Conservation (phyloP, 495 filamentous ascomycete genomes). For the Aspergillus incahuasiensis region DNA sequence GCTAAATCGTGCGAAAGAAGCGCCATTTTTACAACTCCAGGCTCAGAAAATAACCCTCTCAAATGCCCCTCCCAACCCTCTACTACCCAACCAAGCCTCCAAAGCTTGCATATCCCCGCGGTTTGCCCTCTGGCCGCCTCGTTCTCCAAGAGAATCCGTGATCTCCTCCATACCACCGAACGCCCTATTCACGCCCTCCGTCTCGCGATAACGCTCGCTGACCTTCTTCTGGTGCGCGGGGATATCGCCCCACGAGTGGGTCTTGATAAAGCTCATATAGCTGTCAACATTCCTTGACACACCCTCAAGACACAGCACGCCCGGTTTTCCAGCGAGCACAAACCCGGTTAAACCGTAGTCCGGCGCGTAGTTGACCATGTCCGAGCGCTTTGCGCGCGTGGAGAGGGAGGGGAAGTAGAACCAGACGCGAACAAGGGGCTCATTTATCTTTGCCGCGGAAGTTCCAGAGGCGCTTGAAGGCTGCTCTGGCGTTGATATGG, state of each 20-base stretch:
- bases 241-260: slow-evolving; percentile 42
- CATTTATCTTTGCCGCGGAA: neutral
- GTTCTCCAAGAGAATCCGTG: slow-evolving; percentile 35
- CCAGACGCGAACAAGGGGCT: slow-evolving; percentile 34
- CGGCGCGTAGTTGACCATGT: slow-evolving; percentile 36
- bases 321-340: slow-evolving; percentile 38
- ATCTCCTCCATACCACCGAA: slow-evolving; percentile 39
- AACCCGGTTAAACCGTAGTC: slow-evolving; percentile 35
- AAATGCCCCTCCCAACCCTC: slow-evolving; percentile 34
- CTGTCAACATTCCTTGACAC: slow-evolving; percentile 29
- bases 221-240: slow-evolving; percentile 42
- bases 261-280: slow-evolving; percentile 43
- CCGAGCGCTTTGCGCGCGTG: slow-evolving; percentile 33
- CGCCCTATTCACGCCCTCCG: slow-evolving; percentile 24
- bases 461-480: neutral
- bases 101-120: slow-evolving; percentile 45
- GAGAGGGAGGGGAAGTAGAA: slow-evolving; percentile 42
- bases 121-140: slow-evolving; percentile 38
- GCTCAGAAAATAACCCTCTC: slow-evolving; percentile 35
- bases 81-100: slow-evolving; percentile 31
- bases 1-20: no score
- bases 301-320: slow-evolving; percentile 38
- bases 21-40: neutral
- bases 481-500: neutral
- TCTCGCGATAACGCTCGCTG: slow-evolving; percentile 37